A percentile compares a stretch with the other conserved stretches of the same genome.
These are phyloP conservation scores for Penicillium rolfsii DNA, from an alignment of 2,329 filamentous ascomycete species.

Conservation along the genomic window DNA sequence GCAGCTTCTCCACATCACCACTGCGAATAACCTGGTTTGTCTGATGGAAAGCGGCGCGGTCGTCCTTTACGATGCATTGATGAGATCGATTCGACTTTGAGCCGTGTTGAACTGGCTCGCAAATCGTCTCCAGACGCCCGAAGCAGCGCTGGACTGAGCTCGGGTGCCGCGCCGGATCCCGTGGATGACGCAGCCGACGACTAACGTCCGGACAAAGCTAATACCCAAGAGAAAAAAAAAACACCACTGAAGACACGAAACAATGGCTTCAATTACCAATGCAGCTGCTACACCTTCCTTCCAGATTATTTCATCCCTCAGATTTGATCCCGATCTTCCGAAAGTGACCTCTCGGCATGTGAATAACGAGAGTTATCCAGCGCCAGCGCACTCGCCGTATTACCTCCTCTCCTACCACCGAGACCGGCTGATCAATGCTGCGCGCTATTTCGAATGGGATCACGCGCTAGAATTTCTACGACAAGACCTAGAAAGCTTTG, in stretches of 20 bases:
- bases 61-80: background rate
- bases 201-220: slow-evolving; percentile 22
- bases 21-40: slow-evolving; percentile 14
- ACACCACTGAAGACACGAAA: background rate
- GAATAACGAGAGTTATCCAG: slow-evolving; percentile 38
- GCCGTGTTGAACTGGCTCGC: background rate
- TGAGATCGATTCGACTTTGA: background rate
- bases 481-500: slow-evolving; percentile 35
- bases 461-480: slow-evolving; percentile 37
- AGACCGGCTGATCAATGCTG: slow-evolving; percentile 71
- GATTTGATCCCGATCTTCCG: slow-evolving; percentile 67
- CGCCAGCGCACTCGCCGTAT: slow-evolving; percentile 59
- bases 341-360: slow-evolving; percentile 32
- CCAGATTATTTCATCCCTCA: slow-evolving; percentile 70
- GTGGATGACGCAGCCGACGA: slow-evolving; percentile 12
- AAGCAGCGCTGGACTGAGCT: slow-evolving; percentile 20
- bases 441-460: slow-evolving; percentile 54
- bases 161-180: slow-evolving; percentile 22
- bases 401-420: slow-evolving; percentile 81
- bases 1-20: slow-evolving; percentile 25
- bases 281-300: slow-evolving; percentile 46
- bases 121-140: background rate
- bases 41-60: slow-evolving; percentile 9
- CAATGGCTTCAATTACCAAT: slow-evolving; percentile 19
- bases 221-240: slow-evolving; percentile 23